A percentile compares a stretch with the other conserved stretches of the same genome.
Conservation (phyloP, 2,329 filamentous ascomycete genomes). For the Aspergillus tanneri region DNA sequence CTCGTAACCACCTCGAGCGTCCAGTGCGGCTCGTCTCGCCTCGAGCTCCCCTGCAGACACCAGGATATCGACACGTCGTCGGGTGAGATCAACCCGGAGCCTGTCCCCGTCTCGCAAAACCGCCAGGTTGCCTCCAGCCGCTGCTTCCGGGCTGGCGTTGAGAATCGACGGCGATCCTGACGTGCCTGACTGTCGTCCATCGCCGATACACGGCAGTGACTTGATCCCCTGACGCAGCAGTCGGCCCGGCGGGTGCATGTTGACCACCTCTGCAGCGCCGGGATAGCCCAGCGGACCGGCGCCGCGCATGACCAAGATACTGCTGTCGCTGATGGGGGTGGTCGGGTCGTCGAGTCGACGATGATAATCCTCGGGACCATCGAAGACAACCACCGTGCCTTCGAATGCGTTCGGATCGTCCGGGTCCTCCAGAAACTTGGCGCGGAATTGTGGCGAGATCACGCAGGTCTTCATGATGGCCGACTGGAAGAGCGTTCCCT, state of each 20-base stretch:
- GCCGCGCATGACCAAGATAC: conserved; percentile 52
- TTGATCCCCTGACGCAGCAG: conserved; percentile 48
- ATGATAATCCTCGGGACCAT: conserved; percentile 53
- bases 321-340: conserved; percentile 41
- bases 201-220: conserved; percentile 54
- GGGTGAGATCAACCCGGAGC: conserved; percentile 52
- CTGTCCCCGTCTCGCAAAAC: conserved; percentile 52
- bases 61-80: conserved; percentile 52
- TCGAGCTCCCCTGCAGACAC: conserved; percentile 45
- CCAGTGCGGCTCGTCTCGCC: conserved; percentile 39
- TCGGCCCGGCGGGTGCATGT: conserved; percentile 51
- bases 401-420: conserved; percentile 52
- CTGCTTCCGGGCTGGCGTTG: conserved; percentile 57
- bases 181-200: conserved; percentile 57
- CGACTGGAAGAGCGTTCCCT: conserved; percentile 51
- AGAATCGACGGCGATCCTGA: conserved; percentile 56
- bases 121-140: conserved; percentile 55
- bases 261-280: conserved; percentile 54
- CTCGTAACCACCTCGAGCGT: conserved; percentile 40
- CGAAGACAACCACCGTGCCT: conserved; percentile 50
- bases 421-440: conserved; percentile 48
- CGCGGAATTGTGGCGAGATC: conserved; percentile 48
- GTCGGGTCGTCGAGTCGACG: conserved; percentile 43
- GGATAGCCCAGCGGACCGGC: conserved; percentile 53
- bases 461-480: conserved; percentile 57